Base-by-base conservation (phyloP, 257 asterid genomes). In the Hygrophila difformis region DNA sequence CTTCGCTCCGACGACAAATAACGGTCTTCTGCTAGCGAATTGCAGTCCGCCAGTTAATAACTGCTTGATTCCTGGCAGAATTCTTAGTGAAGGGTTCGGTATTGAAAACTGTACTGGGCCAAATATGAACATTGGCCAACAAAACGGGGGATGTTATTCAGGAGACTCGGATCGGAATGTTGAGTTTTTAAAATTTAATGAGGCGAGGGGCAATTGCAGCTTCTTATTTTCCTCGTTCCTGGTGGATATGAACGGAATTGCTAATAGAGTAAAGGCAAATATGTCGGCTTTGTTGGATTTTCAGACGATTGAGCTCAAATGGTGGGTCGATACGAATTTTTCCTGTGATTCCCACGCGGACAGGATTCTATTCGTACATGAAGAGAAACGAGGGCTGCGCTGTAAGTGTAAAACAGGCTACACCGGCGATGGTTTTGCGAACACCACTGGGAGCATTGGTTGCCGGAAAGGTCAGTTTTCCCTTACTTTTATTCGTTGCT, bases 321-420 rank as follows among this genome's bases (percentile, higher is more conserved):
- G 97, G 97, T 82, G 97, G 93, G n/a, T 78, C 49, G 33, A 21
- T 6, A 94, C 88, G n/a, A 14, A 22, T 8, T 78, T 88, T 50
- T 19, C 10, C 15, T 87, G 97, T 57, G 55, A 50, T 19, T 17
- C 12, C 7, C 42, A 63, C 28, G 95, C 89, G 1, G 45, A 23
- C n/a, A n/a, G n/a, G n/a, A 76, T 92, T 33, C 40, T 24, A 8
- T 1, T 2, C 16, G 61, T 84, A 11, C 3, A 1, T 3, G 7
- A 31, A 34, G 54, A 31, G 1, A 12, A 18, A 12, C 47, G 19
- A 28, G 82, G 87, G 4, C 55, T 56, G 57, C 88, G 88, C 7
- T 87, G 97, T 67, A 57, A 35, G 74, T 87, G 97, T 44, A 66
- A 54, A 0, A 61, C 68, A 8, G 97, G 95, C 2, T 84, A 51